phyloP scores from a whole-genome alignment of 2,329 filamentous ascomycete genomes.

The Penicillium sp. region DNA sequence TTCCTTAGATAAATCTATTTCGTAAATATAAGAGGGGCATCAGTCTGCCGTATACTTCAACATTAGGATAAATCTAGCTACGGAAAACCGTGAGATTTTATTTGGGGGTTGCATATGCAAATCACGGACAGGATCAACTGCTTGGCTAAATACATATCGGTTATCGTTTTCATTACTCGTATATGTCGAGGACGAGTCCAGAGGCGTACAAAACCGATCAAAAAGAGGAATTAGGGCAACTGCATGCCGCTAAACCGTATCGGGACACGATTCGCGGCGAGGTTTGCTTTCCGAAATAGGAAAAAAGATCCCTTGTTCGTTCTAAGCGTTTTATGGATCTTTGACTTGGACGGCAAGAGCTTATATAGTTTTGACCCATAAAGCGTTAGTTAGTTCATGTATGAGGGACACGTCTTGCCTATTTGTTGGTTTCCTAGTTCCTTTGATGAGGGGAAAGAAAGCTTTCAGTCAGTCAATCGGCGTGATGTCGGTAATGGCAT shows the following conservation, averaged over 20 bases:
- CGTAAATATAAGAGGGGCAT: not conserved
- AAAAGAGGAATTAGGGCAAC: constrained; percentile 6
- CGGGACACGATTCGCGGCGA: constrained; percentile 2
- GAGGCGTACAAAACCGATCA: not conserved
- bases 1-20: not conserved
- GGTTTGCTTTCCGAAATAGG: constrained; percentile 12
- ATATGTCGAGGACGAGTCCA: no score
- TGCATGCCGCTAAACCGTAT: constrained; percentile 1
- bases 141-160: no score
- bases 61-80: not conserved
- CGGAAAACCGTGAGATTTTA: not conserved
- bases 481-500: no score
- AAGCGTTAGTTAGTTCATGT: not conserved
- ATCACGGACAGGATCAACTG: not conserved
- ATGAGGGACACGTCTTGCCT: not conserved
- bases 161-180: no score
- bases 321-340: not conserved
- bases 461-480: not conserved
- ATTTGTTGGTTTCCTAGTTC: not conserved
- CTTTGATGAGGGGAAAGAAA: not conserved
- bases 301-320: constrained; percentile 10
- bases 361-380: not conserved
- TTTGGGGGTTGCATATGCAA: not conserved
- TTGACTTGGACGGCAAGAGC: not conserved
- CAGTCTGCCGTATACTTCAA: not conserved